Evolutionary conservation across 176 grass and related monocot genomes (phyloP), one percentile per base, ranked within the genome.

Genomic region (Aegilops sharonensis): DNA sequence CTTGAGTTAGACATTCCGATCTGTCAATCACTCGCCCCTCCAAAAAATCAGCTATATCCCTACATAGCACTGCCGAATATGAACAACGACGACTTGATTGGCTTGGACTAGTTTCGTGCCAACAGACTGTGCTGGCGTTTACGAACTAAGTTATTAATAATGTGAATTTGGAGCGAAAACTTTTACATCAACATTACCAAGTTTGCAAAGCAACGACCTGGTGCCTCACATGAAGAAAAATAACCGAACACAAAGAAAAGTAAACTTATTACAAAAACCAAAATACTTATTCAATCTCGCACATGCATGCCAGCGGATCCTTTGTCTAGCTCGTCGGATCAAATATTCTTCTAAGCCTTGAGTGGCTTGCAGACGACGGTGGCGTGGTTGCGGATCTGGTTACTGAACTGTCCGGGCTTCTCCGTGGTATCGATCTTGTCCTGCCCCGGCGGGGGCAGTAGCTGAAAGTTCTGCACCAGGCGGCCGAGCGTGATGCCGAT

Each of bases 371-470:
- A 98, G 71, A 98, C 91, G 14, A 98, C 43, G 62, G 93, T 98
- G 88, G 91, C 93, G 29, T 98, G 93, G 66, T 87, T 92, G 43
- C 83, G 75, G 71, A 98, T 98, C 83, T 95, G 95, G 87, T 92
- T 95, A 87, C 93, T 95, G 89, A 98, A 98, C 88, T 98, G 95
- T 0, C 95, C 95, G 12, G 89, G 91, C 81, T 92, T 95, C 89
- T 93, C 95, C 25, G 93, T 89, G 85, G 95, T 98, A 68, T 98
- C 95, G 4, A 95, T 23, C 83, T 83, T 73, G 27, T 65, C 63
- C 54, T 40, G 34, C 7, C 93, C 93, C 1, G 81, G 91, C 14
- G 93, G 88, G 24, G 95, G 93, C n/a, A 92, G 86, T 24, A 98
- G 68, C 31, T 92, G 60, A 59, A 98, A 98, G 92, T 87, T 93